Percentiles rank a stretch among this genome's conserved stretches.
These are phyloP conservation scores for Luffa acutangula DNA, from an alignment of 306 rosid genomes.

Conservation along the genomic window DNA sequence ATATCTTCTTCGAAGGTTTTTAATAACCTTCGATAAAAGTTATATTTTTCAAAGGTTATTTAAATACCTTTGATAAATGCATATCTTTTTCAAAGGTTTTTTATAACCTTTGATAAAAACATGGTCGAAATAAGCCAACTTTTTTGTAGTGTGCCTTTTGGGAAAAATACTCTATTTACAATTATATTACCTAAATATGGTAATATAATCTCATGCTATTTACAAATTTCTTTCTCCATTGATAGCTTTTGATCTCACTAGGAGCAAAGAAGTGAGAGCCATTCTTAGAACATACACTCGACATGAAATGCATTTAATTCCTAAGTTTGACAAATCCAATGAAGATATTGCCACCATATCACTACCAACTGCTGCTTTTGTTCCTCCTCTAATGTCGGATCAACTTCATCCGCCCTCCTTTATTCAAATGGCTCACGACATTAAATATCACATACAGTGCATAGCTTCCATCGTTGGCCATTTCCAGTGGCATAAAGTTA, in stretches of 20 bases:
- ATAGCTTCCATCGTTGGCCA: constrained; percentile 37
- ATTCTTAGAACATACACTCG: constrained; percentile 32
- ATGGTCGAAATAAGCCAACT: too few species aligned
- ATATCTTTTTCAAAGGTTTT: too few species aligned
- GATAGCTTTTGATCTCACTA: constrained; percentile 33
- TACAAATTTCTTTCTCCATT: not conserved
- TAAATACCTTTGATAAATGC: too few species aligned
- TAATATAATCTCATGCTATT: too few species aligned
- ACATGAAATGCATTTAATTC: constrained; percentile 27
- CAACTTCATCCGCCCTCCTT: constrained; percentile 11
- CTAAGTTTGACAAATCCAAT: constrained; percentile 3
- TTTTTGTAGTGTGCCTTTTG: too few species aligned
- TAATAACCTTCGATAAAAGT: too few species aligned
- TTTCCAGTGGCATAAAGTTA: constrained; percentile 43
- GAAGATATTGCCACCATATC: constrained; percentile 29
- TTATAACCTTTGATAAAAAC: too few species aligned
- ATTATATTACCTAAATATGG: too few species aligned
- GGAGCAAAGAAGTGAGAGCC: constrained; percentile 19
- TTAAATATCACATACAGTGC: constrained; percentile 32
- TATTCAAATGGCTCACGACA: constrained; percentile 36
- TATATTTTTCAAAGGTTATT: too few species aligned
- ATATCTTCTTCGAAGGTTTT: too few species aligned
- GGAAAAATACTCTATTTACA: too few species aligned
- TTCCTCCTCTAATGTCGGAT: constrained; percentile 1
- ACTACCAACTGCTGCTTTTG: constrained; percentile 24